Evolutionary conservation across 352 stramenopile species (phyloP), one percentile per base, ranked within the genome.

Genomic region (Globisporangium okanoganense): DNA sequence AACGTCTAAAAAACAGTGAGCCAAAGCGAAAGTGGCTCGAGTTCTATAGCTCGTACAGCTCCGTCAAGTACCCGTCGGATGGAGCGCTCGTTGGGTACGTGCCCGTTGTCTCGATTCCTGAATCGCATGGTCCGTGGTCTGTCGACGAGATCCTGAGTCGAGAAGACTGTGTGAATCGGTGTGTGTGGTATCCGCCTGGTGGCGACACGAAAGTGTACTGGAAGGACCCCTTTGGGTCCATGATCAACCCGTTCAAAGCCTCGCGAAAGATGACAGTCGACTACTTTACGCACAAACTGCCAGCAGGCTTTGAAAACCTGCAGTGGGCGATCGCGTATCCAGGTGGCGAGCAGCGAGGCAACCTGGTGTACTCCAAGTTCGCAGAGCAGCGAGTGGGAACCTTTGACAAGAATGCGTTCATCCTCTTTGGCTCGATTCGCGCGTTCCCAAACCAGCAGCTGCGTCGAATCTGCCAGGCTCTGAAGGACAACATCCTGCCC

Each of bases 321-420:
- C 70, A 81, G 36, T 88, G 81, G 81, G 69, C 71, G 38, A 72
- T 83, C 20, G 48, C 29, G 16, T 82, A 72, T 50, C 78, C 78
- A 24, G 69, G 64, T 14, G 65, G 53, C 3, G 64, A 61, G 7
- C 71, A 47, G 4, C 64, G 77, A 36, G 73, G 77, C 6, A 88
- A 88, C 36, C 14, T 72, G 5, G 62, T 78, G 20, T 88, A 87
- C 47, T 51, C 78, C 0, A 68, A 53, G 72, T 4, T 50, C 69
- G 16, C n/a, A 51, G 53, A 75, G 24, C 44, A 63, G 14, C 50
- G 52, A 4, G 29, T 33, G 18, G 22, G 62, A 25, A 54, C 53
- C 16, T 69, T 78, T 7, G 67, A 79, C 7, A 68, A 75, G 31
- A 0, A 8, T 4, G 43, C 66, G 13, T 74, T 76, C 27, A 69